phyloP scores from a whole-genome alignment of 1,284 basidiomycete genomes.

The Meira nashicola region DNA sequence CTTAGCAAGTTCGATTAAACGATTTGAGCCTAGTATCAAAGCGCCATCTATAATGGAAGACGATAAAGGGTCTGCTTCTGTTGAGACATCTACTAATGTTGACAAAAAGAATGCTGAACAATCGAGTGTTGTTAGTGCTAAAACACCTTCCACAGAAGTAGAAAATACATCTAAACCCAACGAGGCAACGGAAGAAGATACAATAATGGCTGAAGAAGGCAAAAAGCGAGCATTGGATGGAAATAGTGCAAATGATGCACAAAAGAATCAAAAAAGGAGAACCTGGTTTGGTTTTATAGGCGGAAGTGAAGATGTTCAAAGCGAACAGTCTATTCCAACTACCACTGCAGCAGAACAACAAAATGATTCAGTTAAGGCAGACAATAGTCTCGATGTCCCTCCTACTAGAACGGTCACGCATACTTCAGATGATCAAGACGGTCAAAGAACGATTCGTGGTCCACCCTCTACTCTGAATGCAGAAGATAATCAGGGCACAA shows the following conservation, averaged over 20 bases:
- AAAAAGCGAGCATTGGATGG: no score
- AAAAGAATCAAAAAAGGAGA: conserved; percentile 9
- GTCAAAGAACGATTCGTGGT: no score
- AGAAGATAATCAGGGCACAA: neutral
- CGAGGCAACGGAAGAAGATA: neutral
- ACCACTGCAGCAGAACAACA: neutral
- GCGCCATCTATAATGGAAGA: no score
- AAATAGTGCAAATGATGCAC: neutral
- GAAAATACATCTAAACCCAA: no score
- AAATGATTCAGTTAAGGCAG: neutral
- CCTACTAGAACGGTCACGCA: neutral
- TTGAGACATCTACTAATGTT: no score
- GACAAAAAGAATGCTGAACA: no score
- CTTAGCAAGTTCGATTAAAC: neutral
- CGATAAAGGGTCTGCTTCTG: no score
- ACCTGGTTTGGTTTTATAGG: conserved; percentile 14
- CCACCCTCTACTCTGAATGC: no score
- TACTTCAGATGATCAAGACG: conserved; percentile 1
- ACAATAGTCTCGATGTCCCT: neutral
- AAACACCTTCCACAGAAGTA: no score
- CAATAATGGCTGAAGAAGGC: neutral
- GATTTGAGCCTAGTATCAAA: no score
- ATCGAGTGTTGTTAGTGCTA: no score
- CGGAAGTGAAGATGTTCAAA: neutral
- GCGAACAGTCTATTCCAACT: neutral